These are phyloP conservation scores for Plasmopara halstedii DNA, from an alignment of 352 stramenopile species.

Conservation along the genomic window DNA sequence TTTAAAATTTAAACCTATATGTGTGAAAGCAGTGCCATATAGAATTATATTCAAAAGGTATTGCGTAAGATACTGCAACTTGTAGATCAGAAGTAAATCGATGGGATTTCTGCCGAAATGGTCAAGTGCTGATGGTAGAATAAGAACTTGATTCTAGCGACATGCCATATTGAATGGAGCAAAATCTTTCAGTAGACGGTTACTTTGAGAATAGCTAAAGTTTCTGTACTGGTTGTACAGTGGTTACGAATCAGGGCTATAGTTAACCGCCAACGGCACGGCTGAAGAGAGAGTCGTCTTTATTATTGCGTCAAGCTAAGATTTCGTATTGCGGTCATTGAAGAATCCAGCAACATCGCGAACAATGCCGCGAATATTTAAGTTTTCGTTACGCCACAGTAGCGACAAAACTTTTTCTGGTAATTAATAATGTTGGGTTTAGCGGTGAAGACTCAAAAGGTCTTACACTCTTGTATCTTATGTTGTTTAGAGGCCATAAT, in stretches of 20 bases:
- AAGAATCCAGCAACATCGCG: background rate
- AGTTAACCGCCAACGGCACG: constrained; percentile 17
- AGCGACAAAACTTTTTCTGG: constrained; percentile 35
- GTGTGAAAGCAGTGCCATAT: too few relatives aligned
- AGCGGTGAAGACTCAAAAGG: too few relatives aligned
- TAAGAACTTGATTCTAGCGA: too few relatives aligned
- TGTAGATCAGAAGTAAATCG: too few relatives aligned
- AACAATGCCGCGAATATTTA: constrained; percentile 19
- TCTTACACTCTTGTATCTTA: too few relatives aligned
- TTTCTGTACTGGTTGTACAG: background rate
- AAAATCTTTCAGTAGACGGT: too few relatives aligned
- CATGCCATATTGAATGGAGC: too few relatives aligned
- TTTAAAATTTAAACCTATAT: too few relatives aligned
- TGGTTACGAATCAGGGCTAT: constrained; percentile 1
- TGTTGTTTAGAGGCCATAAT: constrained; percentile 19
- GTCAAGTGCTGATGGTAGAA: too few relatives aligned
- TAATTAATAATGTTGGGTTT: constrained; percentile 1
- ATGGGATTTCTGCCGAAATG: too few relatives aligned
- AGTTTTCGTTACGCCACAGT: constrained; percentile 24
- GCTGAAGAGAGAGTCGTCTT: constrained; percentile 14
- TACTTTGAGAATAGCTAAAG: background rate
- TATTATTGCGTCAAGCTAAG: background rate
- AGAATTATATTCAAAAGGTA: too few relatives aligned
- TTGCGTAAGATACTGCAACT: too few relatives aligned
- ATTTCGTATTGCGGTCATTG: background rate